Percentiles rank a stretch among this genome's conserved stretches.
Evolutionary conservation across 1,284 basidiomycete genomes (phyloP).

Genomic region (Leccinum ambiguum): DNA sequence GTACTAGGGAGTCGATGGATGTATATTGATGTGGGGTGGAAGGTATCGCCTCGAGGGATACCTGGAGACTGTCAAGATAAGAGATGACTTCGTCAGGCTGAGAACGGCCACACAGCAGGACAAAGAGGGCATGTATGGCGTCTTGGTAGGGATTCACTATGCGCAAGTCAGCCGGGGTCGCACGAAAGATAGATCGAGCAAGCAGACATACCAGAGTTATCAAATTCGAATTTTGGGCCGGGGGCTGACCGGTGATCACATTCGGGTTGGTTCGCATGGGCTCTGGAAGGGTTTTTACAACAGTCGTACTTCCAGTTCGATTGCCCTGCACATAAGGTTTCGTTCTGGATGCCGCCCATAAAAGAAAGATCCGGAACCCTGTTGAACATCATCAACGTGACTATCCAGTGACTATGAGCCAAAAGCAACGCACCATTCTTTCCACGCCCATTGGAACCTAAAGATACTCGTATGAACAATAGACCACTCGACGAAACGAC

Average conservation of each 20-base stretch:
- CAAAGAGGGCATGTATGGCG: slow-evolving; percentile 77
- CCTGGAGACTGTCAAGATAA: slow-evolving; percentile 72
- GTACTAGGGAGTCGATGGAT: slow-evolving; percentile 66
- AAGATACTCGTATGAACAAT: slow-evolving; percentile 97
- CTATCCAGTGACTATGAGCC: not conserved
- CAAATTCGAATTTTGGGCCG: slow-evolving; percentile 85
- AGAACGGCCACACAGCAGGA: slow-evolving; percentile 75
- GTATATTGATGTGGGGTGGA: slow-evolving; percentile 38
- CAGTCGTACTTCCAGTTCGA: slow-evolving; percentile 90
- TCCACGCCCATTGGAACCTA: slow-evolving; percentile 97
- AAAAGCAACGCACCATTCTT: slow-evolving; percentile 79
- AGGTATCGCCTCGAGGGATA: slow-evolving; percentile 58
- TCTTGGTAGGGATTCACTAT: slow-evolving; percentile 76
- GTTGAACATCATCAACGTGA: slow-evolving; percentile 7
- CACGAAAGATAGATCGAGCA: not conserved
- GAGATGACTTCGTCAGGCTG: slow-evolving; percentile 80
- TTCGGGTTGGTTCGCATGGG: slow-evolving; percentile 61
- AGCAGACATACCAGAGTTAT: slow-evolving; percentile 58
- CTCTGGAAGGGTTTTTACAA: slow-evolving; percentile 93
- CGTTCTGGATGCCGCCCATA: slow-evolving; percentile 70
- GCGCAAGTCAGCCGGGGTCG: slow-evolving; percentile 7
- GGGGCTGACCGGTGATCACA: slow-evolving; percentile 73
- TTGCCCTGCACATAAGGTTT: slow-evolving; percentile 83
- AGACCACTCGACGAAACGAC: slow-evolving; percentile 93
- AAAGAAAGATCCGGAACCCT: slow-evolving; percentile 82